Percentiles rank a stretch among this genome's conserved stretches.
Evolutionary conservation across 1,139 yeast genomes (phyloP).

Genomic region (Debaryomyces subglobosus): DNA sequence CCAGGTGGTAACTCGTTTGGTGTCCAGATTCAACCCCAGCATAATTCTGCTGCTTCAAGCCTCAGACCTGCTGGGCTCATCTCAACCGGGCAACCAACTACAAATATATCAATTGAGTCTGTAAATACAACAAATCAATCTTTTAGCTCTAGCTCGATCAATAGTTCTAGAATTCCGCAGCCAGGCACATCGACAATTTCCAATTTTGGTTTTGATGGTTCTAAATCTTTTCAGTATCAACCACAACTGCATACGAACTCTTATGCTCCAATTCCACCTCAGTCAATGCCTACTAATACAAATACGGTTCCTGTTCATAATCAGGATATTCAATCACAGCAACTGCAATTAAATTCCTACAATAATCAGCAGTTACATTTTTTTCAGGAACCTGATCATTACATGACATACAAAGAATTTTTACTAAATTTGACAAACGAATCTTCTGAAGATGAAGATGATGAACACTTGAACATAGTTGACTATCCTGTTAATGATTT

Average conservation of each 20-base stretch:
- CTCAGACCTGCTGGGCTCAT: conserved; percentile 24
- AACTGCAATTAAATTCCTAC: neutral
- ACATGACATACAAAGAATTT: conserved; percentile 49
- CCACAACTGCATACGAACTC: conserved; percentile 3
- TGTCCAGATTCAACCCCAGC: conserved; percentile 13
- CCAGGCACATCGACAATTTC: conserved; percentile 3
- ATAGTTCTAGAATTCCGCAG: conserved; percentile 1
- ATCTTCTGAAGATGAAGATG: conserved; percentile 22
- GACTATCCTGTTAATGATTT: conserved; percentile 83
- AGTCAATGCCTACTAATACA: neutral
- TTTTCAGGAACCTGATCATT: conserved; percentile 42
- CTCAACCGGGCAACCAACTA: conserved; percentile 50
- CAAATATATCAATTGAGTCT: conserved; percentile 48
- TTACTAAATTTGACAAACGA: conserved; percentile 36
- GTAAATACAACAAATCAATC: conserved; percentile 31
- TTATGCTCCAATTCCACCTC: neutral
- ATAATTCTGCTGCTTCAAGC: conserved; percentile 15
- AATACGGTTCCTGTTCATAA: neutral
- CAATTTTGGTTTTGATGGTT: conserved; percentile 1
- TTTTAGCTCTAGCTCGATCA: conserved; percentile 8
- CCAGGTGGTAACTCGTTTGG: conserved; percentile 13
- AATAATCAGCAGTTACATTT: neutral
- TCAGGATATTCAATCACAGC: neutral
- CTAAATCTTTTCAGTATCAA: conserved; percentile 3
- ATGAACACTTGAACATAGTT: conserved; percentile 75